Base-by-base conservation (phyloP, 345 rosid genomes). In the Linum tenue region DNA sequence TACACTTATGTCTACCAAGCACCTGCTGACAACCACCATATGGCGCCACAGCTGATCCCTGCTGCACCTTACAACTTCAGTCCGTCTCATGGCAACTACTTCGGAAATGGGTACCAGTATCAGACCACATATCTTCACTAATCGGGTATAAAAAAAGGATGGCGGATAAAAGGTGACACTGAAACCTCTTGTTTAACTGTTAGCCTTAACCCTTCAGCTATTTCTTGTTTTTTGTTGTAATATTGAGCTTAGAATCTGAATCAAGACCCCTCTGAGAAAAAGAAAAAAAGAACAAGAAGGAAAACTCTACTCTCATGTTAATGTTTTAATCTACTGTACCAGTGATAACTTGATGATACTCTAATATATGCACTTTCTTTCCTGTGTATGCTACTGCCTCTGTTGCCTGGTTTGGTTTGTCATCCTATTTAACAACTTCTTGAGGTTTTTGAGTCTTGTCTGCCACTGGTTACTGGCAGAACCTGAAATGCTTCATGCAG, bases 81-180 rank as follows among this genome's bases (percentile, higher is more conserved):
- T 50, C 96, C 86, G 9, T 81, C 77, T 62, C 97, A 86, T 53
- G 90, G 97, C 42, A 90, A 84, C 95, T 94, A 82, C 84, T 94
- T 86, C 5, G 95, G 91, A 67, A 94, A 88, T 61, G 87, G 90
- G 82, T 90, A 88, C 79, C 99, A 85, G 80, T 94, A 88, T 81
- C 96, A 85, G 72, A 78, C 92, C 71, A 79, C 83, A 11, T 88
- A 87, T 77, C 86, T 88, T 80, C 91, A 86, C 84, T 92, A 83
- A 80, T 69, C 73, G 68, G 75, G 31, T 22, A 63, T 60, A 72
- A 73, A 3, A 41, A 41, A 48, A 48, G 14, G 59, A 69, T 58
- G 74, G 76, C 67, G 64, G 50, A 68, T 22, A 67, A 62, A 76
- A 75, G 79, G 80, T 80, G 82, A 84, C 85, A 70, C n/a, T 68